Evolutionary conservation across 331 rosid species (phyloP).

Genomic region (Telfairia occidentalis): DNA sequence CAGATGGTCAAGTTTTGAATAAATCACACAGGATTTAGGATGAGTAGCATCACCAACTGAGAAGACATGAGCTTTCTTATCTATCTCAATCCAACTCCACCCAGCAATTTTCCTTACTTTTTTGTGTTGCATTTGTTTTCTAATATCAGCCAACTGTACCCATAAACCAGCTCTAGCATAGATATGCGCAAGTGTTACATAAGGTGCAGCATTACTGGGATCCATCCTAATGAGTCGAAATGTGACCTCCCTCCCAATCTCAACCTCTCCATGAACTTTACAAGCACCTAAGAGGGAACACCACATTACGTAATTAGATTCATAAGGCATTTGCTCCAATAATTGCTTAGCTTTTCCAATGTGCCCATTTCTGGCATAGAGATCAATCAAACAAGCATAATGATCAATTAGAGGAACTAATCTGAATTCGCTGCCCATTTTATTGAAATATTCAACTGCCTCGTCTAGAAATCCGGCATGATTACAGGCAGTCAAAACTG

Average conservation of each 20-base stretch:
- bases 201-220: conserved; percentile 36
- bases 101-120: conserved; percentile 28
- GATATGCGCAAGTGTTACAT: conserved; percentile 36
- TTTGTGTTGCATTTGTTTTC: conserved; percentile 33
- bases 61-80: conserved; percentile 17
- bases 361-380: conserved; percentile 47
- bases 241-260: conserved; percentile 48
- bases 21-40: background rate
- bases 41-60: conserved; percentile 13
- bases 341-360: conserved; percentile 36
- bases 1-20: conserved; percentile 2
- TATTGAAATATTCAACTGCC: conserved; percentile 37
- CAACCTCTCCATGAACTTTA: conserved; percentile 41
- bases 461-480: conserved; percentile 44
- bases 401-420: conserved; percentile 41
- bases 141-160: conserved; percentile 34
- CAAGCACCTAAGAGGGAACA: conserved; percentile 43
- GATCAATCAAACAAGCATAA: conserved; percentile 60
- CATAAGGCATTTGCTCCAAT: conserved; percentile 47
- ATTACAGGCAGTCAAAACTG: conserved; percentile 51
- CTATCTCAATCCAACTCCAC: conserved; percentile 43
- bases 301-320: conserved; percentile 47
- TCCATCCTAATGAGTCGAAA: conserved; percentile 38
- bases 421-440: conserved; percentile 29
- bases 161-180: conserved; percentile 51